Base-by-base conservation (phyloP, 2,329 filamentous ascomycete species). In the Verticillium dahliae region DNA sequence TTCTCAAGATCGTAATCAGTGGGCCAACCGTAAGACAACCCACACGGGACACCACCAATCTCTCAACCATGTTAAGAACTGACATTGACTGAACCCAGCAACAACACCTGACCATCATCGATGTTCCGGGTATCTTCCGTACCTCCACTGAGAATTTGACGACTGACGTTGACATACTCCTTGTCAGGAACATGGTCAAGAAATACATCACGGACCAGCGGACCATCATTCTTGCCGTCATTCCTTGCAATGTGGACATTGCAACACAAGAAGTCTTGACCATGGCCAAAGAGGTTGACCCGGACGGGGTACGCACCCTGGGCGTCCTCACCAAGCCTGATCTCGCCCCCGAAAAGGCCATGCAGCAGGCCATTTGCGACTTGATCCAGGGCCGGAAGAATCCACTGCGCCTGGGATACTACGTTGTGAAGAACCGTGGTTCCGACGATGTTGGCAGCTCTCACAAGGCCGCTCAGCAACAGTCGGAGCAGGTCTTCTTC, bases 261-360 rank as follows among this genome's bases (percentile, higher is more conserved):
- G 73, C 75, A 0, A 78, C 74, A 0, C 76, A 79, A 15, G 74
- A 75, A 54, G 77, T 79, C 6, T 60, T 80, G 1, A 71, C 71
- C 0, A 69, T 72, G 2, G 75, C 76, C 0, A 70, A 73, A 1
- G 69, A 72, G 0, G 72, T 62, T 0, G 81, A 83, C 13, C 73
- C 75, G 0, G 60, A 72, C 0, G 79, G 80, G 0, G 63, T 69
- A 4, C 65, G 80, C 0, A 83, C 80, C 0, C 67, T 83, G 7
- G 78, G 77, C 0, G 76, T 83, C 0, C 73, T 88, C 0, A 89
- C 85, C 0, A 89, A 88, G 65, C 81, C 84, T 0, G 86, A 90
- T 61, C 72, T 87, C 0, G 78, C 81, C 0, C 69, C 68, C 0
- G 81, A 84, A 57, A 61, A 68, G 0, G 72, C 72, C 0, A 77